phyloP scores from a whole-genome alignment of 192 early-diverging fungal genomes.

The Ramicandelaber brevisporus region DNA sequence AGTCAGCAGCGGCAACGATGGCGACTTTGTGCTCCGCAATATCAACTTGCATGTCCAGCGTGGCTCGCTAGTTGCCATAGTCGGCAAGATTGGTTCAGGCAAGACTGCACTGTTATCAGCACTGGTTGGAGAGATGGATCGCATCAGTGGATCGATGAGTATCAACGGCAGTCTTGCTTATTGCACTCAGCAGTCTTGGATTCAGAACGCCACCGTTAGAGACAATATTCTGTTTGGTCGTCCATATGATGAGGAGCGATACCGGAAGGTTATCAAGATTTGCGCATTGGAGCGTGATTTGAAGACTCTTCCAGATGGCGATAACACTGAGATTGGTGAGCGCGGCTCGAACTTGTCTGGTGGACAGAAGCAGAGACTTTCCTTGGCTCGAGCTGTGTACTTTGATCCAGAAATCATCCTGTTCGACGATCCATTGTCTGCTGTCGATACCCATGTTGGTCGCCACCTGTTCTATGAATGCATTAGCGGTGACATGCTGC shows the following conservation, averaged over 20 bases:
- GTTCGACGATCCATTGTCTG: constrained; percentile 67
- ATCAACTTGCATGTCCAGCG: no score
- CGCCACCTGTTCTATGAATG: constrained; percentile 49
- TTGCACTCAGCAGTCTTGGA: constrained; percentile 66
- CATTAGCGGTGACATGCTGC: constrained; percentile 18
- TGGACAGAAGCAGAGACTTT: constrained; percentile 74
- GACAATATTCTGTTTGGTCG: constrained; percentile 48
- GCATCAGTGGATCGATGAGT: constrained; percentile 9
- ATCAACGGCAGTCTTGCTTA: constrained; percentile 48
- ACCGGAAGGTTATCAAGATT: constrained; percentile 20
- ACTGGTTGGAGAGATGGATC: constrained; percentile 25
- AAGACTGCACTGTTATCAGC: constrained; percentile 37
- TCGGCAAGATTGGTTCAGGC: constrained; percentile 34
- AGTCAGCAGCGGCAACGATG: no score
- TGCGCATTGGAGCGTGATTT: constrained; percentile 31
- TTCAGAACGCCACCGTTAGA: constrained; percentile 47
- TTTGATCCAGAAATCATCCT: constrained; percentile 38
- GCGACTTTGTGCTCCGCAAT: no score
- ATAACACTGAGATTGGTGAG: constrained; percentile 19
- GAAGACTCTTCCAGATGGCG: constrained; percentile 17
- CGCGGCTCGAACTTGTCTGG: constrained; percentile 26
- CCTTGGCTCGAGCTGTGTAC: constrained; percentile 58
- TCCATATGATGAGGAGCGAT: constrained; percentile 21
- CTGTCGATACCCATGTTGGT: constrained; percentile 55
- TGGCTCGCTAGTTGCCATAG: constrained; percentile 28